phyloP scores from a whole-genome alignment of 2,329 filamentous ascomycete genomes.

The Neonectria magnoliae region DNA sequence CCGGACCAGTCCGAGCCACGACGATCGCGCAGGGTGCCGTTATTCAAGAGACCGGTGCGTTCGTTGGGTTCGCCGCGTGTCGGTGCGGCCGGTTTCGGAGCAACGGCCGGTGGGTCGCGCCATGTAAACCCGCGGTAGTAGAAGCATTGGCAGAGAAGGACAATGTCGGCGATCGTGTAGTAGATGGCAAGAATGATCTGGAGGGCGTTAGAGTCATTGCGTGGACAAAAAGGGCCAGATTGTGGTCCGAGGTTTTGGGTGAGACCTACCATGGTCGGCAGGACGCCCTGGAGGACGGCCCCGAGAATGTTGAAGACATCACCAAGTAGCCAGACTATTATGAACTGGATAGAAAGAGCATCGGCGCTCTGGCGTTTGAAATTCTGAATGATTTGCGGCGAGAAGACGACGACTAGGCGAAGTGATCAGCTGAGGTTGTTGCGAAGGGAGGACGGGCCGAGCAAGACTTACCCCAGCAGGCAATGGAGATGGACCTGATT shows the following conservation, averaged over 20 bases:
- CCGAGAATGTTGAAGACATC: slow-evolving; percentile 98
- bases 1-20: slow-evolving; percentile 68
- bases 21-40: slow-evolving; percentile 50
- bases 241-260: background rate
- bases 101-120: slow-evolving; percentile 61
- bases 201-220: slow-evolving; percentile 22
- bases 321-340: slow-evolving; percentile 90
- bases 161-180: slow-evolving; percentile 91
- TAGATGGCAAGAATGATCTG: slow-evolving; percentile 91
- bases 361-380: slow-evolving; percentile 87
- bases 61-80: slow-evolving; percentile 57
- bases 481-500: slow-evolving; percentile 88
- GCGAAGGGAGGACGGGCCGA: slow-evolving; percentile 4
- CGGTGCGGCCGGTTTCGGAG: slow-evolving; percentile 52
- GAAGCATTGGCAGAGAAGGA: slow-evolving; percentile 89
- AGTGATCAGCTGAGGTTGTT: slow-evolving; percentile 27
- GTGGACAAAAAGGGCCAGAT: background rate
- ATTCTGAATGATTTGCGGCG: slow-evolving; percentile 95
- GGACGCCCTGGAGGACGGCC: slow-evolving; percentile 87
- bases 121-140: slow-evolving; percentile 90
- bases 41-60: slow-evolving; percentile 52
- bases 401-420: slow-evolving; percentile 84
- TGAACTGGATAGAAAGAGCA: slow-evolving; percentile 89
- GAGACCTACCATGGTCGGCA: slow-evolving; percentile 83
- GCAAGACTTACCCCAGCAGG: slow-evolving; percentile 74